Conservation (phyloP, 164 flowering plant species). For the Protea cynaroides region DNA sequence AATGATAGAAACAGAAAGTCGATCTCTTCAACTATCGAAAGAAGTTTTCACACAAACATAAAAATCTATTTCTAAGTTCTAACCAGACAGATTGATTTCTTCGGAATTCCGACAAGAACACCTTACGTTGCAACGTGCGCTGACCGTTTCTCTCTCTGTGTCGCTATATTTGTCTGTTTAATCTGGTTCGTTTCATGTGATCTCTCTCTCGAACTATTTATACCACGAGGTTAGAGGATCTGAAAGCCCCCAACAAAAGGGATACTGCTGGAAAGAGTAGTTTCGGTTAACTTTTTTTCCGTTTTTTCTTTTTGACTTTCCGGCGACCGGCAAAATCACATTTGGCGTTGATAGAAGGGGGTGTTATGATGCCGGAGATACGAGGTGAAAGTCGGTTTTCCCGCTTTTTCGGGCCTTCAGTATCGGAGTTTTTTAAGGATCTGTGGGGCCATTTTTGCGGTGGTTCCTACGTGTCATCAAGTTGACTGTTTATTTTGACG, state of each 20-base stretch:
- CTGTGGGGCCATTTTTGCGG: background rate
- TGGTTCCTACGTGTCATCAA: constrained; percentile 12
- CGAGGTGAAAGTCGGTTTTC: constrained; percentile 21
- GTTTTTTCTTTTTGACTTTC: background rate
- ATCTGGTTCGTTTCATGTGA: background rate
- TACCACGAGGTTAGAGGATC: constrained; percentile 19
- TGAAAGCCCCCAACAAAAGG: background rate
- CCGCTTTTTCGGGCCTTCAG: constrained; percentile 25
- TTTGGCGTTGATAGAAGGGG: too few relatives aligned
- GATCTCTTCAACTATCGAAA: background rate
- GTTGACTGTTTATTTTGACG: constrained; percentile 6
- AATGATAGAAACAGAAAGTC: too few relatives aligned
- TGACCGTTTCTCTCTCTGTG: background rate
- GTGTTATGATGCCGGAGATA: background rate
- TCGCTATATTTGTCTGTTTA: background rate
- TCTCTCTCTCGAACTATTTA: constrained; percentile 6
- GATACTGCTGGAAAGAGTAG: background rate
- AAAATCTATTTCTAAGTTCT: background rate
- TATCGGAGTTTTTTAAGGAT: constrained; percentile 11
- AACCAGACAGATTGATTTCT: background rate
- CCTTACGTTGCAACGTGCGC: background rate
- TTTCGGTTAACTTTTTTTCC: background rate
- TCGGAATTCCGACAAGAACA: background rate
- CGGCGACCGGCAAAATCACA: background rate
- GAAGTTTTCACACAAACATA: background rate